Conservation (phyloP, 331 rosid species). For the Quercus phellos region DNA sequence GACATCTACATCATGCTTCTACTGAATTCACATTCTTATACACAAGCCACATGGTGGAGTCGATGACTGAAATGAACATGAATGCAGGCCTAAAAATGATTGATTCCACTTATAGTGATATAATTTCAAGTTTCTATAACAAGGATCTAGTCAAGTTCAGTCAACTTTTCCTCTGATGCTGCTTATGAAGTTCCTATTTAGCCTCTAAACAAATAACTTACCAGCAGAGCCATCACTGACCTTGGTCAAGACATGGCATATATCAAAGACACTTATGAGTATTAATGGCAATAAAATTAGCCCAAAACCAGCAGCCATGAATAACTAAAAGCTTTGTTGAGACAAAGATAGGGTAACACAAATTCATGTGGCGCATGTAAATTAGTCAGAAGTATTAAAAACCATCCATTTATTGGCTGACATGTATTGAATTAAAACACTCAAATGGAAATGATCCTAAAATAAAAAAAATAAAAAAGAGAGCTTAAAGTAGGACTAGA, state of each 20-base stretch:
- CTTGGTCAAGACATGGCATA: neutral
- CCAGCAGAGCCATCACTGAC: neutral
- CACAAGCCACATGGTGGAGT: neutral
- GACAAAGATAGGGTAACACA: neutral
- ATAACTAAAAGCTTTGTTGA: neutral
- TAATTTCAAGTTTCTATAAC: neutral
- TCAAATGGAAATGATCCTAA: neutral
- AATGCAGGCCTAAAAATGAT: neutral
- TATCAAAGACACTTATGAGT: neutral
- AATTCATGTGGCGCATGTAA: neutral
- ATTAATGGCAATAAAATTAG: neutral
- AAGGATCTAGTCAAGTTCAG: too few relatives aligned
- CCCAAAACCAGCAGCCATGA: too few relatives aligned
- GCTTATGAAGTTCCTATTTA: too few relatives aligned
- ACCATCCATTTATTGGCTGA: neutral
- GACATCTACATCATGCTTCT: neutral
- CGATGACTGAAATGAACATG: neutral
- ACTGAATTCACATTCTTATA: neutral
- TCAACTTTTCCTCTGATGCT: too few relatives aligned
- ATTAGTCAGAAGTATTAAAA: neutral
- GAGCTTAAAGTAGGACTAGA: neutral
- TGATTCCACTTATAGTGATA: neutral
- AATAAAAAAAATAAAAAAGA: neutral
- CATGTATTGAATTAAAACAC: neutral
- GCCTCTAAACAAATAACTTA: too few relatives aligned